phyloP scores from a whole-genome alignment of 2,329 filamentous ascomycete species.

The Tolypocladium ophioglossoides region DNA sequence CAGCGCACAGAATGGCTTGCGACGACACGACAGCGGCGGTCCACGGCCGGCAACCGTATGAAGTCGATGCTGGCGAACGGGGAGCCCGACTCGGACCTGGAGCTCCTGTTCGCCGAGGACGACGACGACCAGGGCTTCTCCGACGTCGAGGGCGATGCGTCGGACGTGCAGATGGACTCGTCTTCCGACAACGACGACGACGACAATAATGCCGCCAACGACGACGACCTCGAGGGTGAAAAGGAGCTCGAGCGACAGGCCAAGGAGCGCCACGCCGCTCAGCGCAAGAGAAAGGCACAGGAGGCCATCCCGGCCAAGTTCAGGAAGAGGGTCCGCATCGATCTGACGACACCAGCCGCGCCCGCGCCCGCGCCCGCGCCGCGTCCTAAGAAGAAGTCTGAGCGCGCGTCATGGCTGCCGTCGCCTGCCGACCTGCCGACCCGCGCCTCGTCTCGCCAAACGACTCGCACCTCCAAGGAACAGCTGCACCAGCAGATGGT shows the following conservation, averaged over 20 bases:
- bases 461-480: conserved; percentile 49
- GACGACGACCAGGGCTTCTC: conserved; percentile 60
- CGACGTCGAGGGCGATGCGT: conserved; percentile 54
- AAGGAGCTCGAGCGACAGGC: conserved; percentile 72
- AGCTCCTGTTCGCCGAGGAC: conserved; percentile 65
- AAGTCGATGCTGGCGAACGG: conserved; percentile 67
- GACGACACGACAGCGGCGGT: conserved; percentile 62
- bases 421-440: conserved; percentile 43
- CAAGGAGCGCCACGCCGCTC: conserved; percentile 54
- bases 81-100: conserved; percentile 58
- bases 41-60: conserved; percentile 78
- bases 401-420: conserved; percentile 48
- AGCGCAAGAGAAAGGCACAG: conserved; percentile 70
- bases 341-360: conserved; percentile 32
- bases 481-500: conserved; percentile 61
- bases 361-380: conserved; percentile 34
- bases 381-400: conserved; percentile 49
- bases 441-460: conserved; percentile 46
- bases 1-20: conserved; percentile 56
- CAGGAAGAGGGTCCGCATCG: conserved; percentile 68
- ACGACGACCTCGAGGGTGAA: conserved; percentile 74
- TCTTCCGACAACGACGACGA: conserved; percentile 77
- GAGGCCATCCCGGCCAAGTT: conserved; percentile 61
- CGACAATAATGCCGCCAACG: conserved; percentile 49
- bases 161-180: conserved; percentile 77